Evolutionary conservation across 768 basidiomycete genomes (phyloP).

Genomic region (Boletus rex-veris): DNA sequence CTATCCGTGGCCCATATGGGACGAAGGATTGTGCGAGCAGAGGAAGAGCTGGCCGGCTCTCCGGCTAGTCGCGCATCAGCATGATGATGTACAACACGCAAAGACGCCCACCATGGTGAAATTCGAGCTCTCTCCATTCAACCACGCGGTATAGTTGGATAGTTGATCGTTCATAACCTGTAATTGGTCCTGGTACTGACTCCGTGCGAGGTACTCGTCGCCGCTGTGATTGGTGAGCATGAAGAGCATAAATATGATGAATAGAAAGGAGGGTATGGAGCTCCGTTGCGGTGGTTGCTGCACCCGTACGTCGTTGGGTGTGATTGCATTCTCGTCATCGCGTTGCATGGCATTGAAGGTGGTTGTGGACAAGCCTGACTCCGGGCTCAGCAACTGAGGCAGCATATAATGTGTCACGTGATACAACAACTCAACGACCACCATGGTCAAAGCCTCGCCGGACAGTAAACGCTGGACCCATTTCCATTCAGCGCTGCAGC

Average conservation of each 20-base stretch:
- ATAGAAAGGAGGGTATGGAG: conserved; percentile 69
- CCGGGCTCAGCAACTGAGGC: neutral
- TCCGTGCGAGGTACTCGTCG: conserved; percentile 61
- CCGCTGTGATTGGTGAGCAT: conserved; percentile 74
- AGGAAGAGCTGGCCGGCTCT: conserved; percentile 39
- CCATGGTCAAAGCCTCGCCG: conserved; percentile 20
- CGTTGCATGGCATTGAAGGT: conserved; percentile 28
- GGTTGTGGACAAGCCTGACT: neutral
- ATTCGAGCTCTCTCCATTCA: conserved; percentile 62
- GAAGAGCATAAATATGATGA: conserved; percentile 72
- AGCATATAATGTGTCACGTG: conserved; percentile 22
- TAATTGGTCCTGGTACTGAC: conserved; percentile 66
- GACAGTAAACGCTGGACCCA: conserved; percentile 49
- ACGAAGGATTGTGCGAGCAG: conserved; percentile 50
- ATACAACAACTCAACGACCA: conserved; percentile 1
- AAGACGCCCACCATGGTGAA: conserved; percentile 55
- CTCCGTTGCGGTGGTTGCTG: conserved; percentile 45
- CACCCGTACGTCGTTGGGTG: conserved; percentile 8
- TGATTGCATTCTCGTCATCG: conserved; percentile 20
- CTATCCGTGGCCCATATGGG: conserved; percentile 41
- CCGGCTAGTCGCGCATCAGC: conserved; percentile 39
- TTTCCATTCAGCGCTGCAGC: conserved; percentile 49
- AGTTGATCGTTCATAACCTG: conserved; percentile 54
- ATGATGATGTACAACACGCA: neutral
- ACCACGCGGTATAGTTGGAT: conserved; percentile 74